Base-by-base conservation (phyloP, 2,329 filamentous ascomycete genomes). In the Scedosporium boydii region DNA sequence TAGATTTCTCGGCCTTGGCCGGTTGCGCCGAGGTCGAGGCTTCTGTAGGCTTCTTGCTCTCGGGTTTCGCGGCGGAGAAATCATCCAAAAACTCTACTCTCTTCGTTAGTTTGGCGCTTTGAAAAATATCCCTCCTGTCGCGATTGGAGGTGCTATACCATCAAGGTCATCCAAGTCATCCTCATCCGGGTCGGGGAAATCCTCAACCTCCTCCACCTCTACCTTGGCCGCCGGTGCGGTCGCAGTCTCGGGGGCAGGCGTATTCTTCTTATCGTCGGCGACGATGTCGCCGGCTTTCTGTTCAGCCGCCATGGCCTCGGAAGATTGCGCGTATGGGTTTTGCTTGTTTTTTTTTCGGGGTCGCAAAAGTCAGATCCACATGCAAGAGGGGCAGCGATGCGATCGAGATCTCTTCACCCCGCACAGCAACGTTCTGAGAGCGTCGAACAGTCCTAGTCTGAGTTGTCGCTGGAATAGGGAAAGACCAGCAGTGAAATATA, bases 141-240 rank as follows among this genome's bases (percentile, higher is more conserved):
- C 10, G 26, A 27, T 29, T 14, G 10, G 12, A 53, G 26, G 23
- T 18, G n/a, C 21, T 78, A 68, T 75, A 91, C 90, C 91, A 75
- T 99, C 95, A 55, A 99, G 79, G 70, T 98, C 95, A 70, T 97
- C 90, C 21, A 95, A 78, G 68, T 95, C 90, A 74, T 95, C 95
- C 75, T 96, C 93, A 67, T 98, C 93, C 6, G 93, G 93, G 70
- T 97, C 93, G 21, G 92, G 88, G 16, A 89, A 86, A 67, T 89
- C 83, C 23, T 82, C 83, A 23, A 73, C 68, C 16, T 68, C 63
- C 51, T 68, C 66, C 55, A 38, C 34, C 29, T 66, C 67, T 16
- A 44, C 57, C 29, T 27, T 58, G 63, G 58, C 44, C 21, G 64
- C n/a, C 57, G 65, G 65, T 3, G 55, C 46, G 46, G 21, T 44